phyloP scores from a whole-genome alignment of 495 filamentous ascomycete genomes.

The Recurvomyces mirabilis region DNA sequence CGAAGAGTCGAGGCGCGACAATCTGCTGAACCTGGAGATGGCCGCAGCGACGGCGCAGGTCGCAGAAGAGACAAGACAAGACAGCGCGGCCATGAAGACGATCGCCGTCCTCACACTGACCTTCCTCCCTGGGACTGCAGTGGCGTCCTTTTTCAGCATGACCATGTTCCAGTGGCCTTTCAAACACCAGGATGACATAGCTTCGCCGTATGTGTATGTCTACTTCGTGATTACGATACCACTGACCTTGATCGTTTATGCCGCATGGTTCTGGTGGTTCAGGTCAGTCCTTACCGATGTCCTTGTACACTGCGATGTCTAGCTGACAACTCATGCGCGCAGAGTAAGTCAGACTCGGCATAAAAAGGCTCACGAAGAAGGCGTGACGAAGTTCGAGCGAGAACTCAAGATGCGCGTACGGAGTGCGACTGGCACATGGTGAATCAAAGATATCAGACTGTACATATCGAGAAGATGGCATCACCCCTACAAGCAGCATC shows the following conservation, averaged over 20 bases:
- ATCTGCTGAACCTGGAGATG: slow-evolving; percentile 21
- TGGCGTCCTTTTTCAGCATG: slow-evolving; percentile 21
- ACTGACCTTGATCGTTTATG: slow-evolving; percentile 13
- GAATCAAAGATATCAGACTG: slow-evolving; percentile 25
- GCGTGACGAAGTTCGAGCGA: slow-evolving; percentile 13
- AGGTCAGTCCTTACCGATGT: background rate
- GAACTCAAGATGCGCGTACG: slow-evolving; percentile 17
- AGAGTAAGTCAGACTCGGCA: slow-evolving; percentile 3
- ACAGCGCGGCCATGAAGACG: slow-evolving; percentile 26
- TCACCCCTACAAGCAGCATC: no score
- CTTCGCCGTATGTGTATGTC: slow-evolving; percentile 16
- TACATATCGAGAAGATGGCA: no score
- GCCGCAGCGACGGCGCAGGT: slow-evolving; percentile 19
- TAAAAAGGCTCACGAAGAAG: slow-evolving; percentile 13
- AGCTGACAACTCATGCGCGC: no score
- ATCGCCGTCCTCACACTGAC: slow-evolving; percentile 24
- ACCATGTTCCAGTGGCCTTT: slow-evolving; percentile 18
- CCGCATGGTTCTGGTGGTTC: slow-evolving; percentile 14
- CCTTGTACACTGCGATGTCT: no score
- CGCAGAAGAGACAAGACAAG: slow-evolving; percentile 17
- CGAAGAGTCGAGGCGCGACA: slow-evolving; percentile 22
- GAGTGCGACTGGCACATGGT: slow-evolving; percentile 19
- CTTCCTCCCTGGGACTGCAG: slow-evolving; percentile 22
- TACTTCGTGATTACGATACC: slow-evolving; percentile 20
- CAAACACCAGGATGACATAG: background rate